phyloP scores from a whole-genome alignment of 139 green algal species.

The Klebsormidium nitens region DNA sequence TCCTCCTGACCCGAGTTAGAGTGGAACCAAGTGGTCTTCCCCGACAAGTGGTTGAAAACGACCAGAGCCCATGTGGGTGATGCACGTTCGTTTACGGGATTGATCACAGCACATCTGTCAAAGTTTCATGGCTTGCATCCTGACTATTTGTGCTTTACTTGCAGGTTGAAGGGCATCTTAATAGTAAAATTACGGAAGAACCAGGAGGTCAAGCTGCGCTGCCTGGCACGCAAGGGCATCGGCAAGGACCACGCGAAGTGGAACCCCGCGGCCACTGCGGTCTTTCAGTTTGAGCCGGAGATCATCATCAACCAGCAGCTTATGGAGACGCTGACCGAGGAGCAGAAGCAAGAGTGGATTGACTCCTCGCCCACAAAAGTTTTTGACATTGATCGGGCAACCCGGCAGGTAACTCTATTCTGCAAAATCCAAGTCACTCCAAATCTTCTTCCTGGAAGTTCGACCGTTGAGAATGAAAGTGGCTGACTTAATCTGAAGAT shows the following conservation, averaged over 20 bases:
- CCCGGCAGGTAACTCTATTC: constrained; percentile 33
- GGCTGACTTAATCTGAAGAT: too few relatives aligned
- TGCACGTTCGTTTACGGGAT: too few relatives aligned
- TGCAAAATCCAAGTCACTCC: too few relatives aligned
- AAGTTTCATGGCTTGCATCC: not conserved
- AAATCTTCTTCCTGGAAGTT: too few relatives aligned
- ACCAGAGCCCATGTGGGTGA: too few relatives aligned
- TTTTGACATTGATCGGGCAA: constrained; percentile 72
- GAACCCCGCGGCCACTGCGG: constrained; percentile 83
- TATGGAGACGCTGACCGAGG: constrained; percentile 63
- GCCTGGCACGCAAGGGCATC: constrained; percentile 53
- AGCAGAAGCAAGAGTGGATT: constrained; percentile 71
- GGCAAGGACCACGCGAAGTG: constrained; percentile 99
- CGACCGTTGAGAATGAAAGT: too few relatives aligned
- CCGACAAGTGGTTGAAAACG: too few relatives aligned
- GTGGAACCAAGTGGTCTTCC: too few relatives aligned
- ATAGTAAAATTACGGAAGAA: constrained; percentile 85
- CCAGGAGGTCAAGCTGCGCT: constrained; percentile 77
- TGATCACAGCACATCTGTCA: too few relatives aligned
- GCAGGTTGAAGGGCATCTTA: constrained; percentile 68
- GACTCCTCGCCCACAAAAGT: constrained; percentile 62
- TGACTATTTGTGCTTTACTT: too few relatives aligned
- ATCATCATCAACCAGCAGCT: constrained; percentile 76
- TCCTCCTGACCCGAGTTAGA: too few relatives aligned
- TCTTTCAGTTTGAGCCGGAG: constrained; percentile 69